Base-by-base conservation (phyloP, 768 basidiomycete species). In the Atractiella rhizophila region DNA sequence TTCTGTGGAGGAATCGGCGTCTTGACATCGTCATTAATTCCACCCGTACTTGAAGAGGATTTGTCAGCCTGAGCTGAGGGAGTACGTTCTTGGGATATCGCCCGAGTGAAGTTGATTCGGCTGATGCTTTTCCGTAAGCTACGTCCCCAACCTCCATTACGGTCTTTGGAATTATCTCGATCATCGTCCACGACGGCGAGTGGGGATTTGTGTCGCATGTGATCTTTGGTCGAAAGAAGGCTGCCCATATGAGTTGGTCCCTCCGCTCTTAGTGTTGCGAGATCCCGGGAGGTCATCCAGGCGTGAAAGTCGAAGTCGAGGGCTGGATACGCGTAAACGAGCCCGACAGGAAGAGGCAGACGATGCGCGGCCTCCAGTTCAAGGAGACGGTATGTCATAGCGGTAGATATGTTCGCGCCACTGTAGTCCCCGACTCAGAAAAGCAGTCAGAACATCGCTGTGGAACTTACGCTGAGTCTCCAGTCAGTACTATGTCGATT, bases 281-380 rank as follows among this genome's bases (percentile, higher is more conserved):
- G n/a, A n/a, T n/a, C n/a, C n/a, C n/a, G n/a, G 1, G 44, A 27
- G 0, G 77, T 68, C 81, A 85, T 83, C 88, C 88, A 96, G 18
- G 85, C 88, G 0, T 82, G 83, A 54, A 88, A 94, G 57, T 96
- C 94, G 63, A 98, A 96, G 58, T 96, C 86, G 33, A 96, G 67
- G 20, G 77, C 78, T 0, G 86, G 71, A 58, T 96, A 98, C 49
- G 72, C 81, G 40, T 88, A 68, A 23, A 91, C 73, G 43, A 96
- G 64, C 1, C 78, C 77, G 29, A 75, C 60, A 1, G 91, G 91
- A 15, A 68, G 64, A 2, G 74, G 76, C 25, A 88, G 63, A 7
- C 23, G 28, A 2, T 18, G n/a, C 18, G 62, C 13, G 57, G 60
- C 46, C 52, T 56, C 51, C 56, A 52, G 64, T 59, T 94, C 83